A percentile compares a stretch with the other conserved stretches of the same genome.
phyloP scores from a whole-genome alignment of 2,329 filamentous ascomycete species.

The Coniochaeta sp. region DNA sequence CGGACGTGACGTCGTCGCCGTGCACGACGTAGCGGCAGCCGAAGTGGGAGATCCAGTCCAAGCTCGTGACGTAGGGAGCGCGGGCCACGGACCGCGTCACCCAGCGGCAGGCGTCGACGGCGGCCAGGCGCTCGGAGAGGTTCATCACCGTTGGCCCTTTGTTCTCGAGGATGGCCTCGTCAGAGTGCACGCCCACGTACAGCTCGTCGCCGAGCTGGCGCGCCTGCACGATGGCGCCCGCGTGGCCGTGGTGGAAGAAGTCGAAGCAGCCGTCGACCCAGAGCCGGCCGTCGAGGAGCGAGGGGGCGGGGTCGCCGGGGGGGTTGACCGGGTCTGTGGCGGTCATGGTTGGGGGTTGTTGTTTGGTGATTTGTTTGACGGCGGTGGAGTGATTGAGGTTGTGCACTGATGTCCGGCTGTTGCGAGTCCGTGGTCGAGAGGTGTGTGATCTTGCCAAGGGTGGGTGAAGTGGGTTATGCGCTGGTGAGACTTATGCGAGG shows the following conservation, averaged over 20 bases:
- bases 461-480: not conserved
- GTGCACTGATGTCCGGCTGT: not conserved
- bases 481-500: not conserved
- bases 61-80: conserved; percentile 89
- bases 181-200: conserved; percentile 88
- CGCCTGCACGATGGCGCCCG: conserved; percentile 93
- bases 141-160: conserved; percentile 98
- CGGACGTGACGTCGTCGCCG: conserved; percentile 94
- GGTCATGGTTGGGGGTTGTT: conserved; percentile 11
- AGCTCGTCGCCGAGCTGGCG: conserved; percentile 85
- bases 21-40: conserved; percentile 95
- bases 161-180: conserved; percentile 91
- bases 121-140: conserved; percentile 81
- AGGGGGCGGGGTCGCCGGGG: conserved; percentile 42
- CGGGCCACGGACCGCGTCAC: conserved; percentile 74
- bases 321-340: conserved; percentile 16
- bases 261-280: conserved; percentile 99
- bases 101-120: conserved; percentile 94
- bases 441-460: not conserved
- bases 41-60: conserved; percentile 92
- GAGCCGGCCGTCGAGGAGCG: conserved; percentile 63
- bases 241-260: conserved; percentile 97
- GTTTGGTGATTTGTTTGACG: not conserved
- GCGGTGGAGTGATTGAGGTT: not conserved
- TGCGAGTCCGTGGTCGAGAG: not conserved